Base-by-base conservation (phyloP, 83 land plant species). In the Diphasiastrum complanatum region DNA sequence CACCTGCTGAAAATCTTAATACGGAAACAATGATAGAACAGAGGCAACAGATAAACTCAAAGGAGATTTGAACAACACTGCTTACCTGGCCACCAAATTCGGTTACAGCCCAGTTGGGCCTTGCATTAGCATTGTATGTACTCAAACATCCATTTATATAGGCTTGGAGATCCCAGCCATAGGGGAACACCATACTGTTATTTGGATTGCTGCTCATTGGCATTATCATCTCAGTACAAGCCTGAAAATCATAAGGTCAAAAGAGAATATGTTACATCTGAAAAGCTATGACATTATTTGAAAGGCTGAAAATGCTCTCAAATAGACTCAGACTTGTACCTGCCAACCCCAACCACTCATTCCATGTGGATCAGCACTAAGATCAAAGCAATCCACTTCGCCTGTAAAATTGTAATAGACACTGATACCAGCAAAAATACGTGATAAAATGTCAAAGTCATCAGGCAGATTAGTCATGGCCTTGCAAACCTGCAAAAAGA, bases 1-100 rank as follows among this genome's bases (percentile, higher is more conserved):
- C n/a, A n/a, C n/a, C n/a, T n/a, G n/a, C n/a, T n/a, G n/a, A n/a
- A n/a, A n/a, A n/a, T n/a, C n/a, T n/a, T n/a, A n/a, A n/a, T n/a
- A n/a, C n/a, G n/a, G n/a, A n/a, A n/a, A n/a, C n/a, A n/a, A n/a
- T n/a, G n/a, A n/a, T n/a, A n/a, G n/a, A n/a, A n/a, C n/a, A n/a
- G n/a, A n/a, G n/a, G n/a, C n/a, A n/a, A n/a, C n/a, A n/a, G n/a
- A n/a, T n/a, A n/a, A n/a, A n/a, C n/a, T n/a, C n/a, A n/a, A n/a
- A n/a, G n/a, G n/a, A n/a, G n/a, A n/a, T n/a, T n/a, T n/a, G n/a
- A n/a, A n/a, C n/a, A n/a, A 26, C 28, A 22, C 3, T 50, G 22
- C 53, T 50, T 50, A 50, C 53, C 16, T 50, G 53, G 22, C 53
- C 53, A 0, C 53, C 53, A 50, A 50, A 50, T 12, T 50, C 23